Evolutionary conservation across 139 green algal genomes (phyloP), one percentile per base, ranked within the genome.

Genomic region (Diplosphaera chodatii): DNA sequence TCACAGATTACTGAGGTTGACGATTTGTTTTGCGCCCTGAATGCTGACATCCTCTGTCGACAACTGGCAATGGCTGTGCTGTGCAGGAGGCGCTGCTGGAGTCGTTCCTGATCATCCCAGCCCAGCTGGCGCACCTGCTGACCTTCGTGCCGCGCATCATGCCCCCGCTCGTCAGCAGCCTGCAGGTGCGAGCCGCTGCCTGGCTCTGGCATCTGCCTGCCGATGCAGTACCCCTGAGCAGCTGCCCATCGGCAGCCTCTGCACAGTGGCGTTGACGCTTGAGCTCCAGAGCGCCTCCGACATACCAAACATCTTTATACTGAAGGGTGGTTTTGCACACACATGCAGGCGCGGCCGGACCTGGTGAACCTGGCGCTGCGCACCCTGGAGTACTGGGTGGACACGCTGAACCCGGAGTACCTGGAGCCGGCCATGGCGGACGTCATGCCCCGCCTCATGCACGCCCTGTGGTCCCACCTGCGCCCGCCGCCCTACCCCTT

Each of bases 371-470:
- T 89, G 41, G 88, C 78, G 13, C 77, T 95, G 56, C 74, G 76
- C 32, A 96, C 90, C 20, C 82, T 97, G 23, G 93, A 97, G 80
- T 85, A 92, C 33, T 98, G 93, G 93, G 84, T 96, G 21, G 93
- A 98, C 75, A 89, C 76, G 27, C 66, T 98, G 10, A 97, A 95
- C 80, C 93, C 93, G 4, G 93, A 98, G 74, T 98, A 96, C 77
- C 83, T 98, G 37, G 94, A 98, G 79, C 83, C 82, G 1, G 86
- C 82, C n/a, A 94, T 98, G 85, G 78, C 82, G 37, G 73, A 83
- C 8, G 86, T 97, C 22, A 81, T 91, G 29, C 40, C 76, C 1
- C 80, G 91, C 20, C 78, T 99, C 4, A 91, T 97, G 83, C 64
- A 82, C 25, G 85, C 90, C 0, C 84, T 99, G 34, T 97, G 90